Percentiles rank a stretch among this genome's conserved stretches.
Evolutionary conservation across 768 basidiomycete genomes (phyloP).

Genomic region (Fomitopsis serialis): DNA sequence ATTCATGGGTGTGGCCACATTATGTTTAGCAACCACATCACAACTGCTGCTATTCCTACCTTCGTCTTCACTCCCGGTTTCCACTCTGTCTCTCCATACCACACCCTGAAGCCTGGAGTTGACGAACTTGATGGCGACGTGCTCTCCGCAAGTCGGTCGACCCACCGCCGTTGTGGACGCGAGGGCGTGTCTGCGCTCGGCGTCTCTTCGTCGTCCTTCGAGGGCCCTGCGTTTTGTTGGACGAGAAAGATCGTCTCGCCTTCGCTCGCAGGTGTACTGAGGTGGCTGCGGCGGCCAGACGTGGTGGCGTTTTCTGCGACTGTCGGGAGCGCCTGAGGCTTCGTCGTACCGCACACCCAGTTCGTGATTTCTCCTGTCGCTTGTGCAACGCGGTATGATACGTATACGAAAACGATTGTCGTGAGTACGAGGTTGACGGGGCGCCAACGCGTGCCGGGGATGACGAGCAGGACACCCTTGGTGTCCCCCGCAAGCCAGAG

Average conservation of each 20-base stretch:
- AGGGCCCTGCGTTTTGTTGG: slow-evolving; percentile 8
- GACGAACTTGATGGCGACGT: slow-evolving; percentile 16
- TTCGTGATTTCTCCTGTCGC: slow-evolving; percentile 71
- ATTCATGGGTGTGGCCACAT: slow-evolving; percentile 40
- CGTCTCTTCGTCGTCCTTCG: slow-evolving; percentile 24
- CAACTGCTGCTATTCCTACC: slow-evolving; percentile 32
- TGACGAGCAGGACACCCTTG: slow-evolving; percentile 71
- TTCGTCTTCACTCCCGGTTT: slow-evolving; percentile 38
- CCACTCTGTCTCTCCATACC: slow-evolving; percentile 27
- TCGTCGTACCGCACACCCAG: slow-evolving; percentile 41
- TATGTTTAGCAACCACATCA: slow-evolving; percentile 64
- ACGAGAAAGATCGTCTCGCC: slow-evolving; percentile 20
- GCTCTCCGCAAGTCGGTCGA: slow-evolving; percentile 43
- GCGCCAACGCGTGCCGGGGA: slow-evolving; percentile 71
- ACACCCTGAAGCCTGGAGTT: slow-evolving; percentile 24
- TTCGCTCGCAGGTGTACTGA: slow-evolving; percentile 3
- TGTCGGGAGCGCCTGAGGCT: slow-evolving; percentile 18
- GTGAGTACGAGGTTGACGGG: slow-evolving; percentile 76
- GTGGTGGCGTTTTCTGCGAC: slow-evolving; percentile 6
- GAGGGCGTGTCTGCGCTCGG: slow-evolving; percentile 35
- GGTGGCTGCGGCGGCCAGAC: background rate
- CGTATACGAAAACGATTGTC: slow-evolving; percentile 72
- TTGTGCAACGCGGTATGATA: slow-evolving; percentile 70
- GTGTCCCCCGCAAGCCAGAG: slow-evolving; percentile 83
- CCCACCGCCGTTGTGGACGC: slow-evolving; percentile 39